Evolutionary conservation across 2,329 filamentous ascomycete genomes (phyloP).

Genomic region (Xylaria sp.): DNA sequence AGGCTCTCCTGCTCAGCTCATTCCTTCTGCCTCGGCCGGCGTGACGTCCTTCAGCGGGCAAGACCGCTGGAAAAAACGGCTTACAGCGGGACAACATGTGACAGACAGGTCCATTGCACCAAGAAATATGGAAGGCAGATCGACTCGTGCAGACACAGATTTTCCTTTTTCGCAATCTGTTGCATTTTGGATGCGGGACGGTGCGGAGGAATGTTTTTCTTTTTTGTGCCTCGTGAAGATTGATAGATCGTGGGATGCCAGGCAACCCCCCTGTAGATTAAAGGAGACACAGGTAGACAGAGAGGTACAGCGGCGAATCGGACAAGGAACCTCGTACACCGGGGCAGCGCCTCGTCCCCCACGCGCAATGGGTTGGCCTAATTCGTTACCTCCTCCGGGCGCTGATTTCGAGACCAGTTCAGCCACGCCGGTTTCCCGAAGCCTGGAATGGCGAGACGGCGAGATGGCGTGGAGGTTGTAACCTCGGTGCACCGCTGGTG

Average conservation of each 20-base stretch:
- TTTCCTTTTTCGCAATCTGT: no score
- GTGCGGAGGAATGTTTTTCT: neutral
- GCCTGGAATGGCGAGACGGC: slow-evolving; percentile 4
- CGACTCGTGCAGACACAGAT: no score
- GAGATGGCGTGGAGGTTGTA: slow-evolving; percentile 8
- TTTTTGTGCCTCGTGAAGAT: neutral
- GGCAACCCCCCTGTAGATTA: slow-evolving; percentile 13
- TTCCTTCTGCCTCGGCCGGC: slow-evolving; percentile 23
- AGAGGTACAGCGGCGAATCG: no score
- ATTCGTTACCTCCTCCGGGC: neutral
- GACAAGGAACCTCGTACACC: neutral
- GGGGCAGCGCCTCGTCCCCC: no score
- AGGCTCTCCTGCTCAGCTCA: slow-evolving; percentile 28
- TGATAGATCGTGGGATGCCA: neutral
- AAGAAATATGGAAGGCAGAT: no score
- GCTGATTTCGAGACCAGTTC: slow-evolving; percentile 7
- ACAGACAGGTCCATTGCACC: no score
- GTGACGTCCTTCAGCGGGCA: no score
- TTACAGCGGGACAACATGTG: no score
- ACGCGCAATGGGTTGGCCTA: neutral
- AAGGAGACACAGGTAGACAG: neutral
- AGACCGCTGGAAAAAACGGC: no score
- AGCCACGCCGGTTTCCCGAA: slow-evolving; percentile 18
- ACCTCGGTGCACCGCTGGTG: slow-evolving; percentile 4
- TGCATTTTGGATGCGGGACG: slow-evolving; percentile 17